These are phyloP conservation scores for Russula sp. DNA, from an alignment of 768 basidiomycete species.

Conservation along the genomic window DNA sequence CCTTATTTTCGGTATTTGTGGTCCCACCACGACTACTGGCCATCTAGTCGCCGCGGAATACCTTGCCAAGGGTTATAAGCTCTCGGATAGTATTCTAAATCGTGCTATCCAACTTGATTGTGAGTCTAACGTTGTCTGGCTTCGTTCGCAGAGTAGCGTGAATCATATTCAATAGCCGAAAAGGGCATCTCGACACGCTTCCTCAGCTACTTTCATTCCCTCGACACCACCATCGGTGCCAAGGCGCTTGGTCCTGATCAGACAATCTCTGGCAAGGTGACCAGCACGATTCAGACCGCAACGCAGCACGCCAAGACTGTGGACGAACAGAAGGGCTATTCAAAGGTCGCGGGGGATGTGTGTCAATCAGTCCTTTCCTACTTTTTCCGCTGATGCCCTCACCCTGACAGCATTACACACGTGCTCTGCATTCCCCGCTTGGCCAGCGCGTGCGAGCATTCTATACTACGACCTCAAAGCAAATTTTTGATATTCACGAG, in stretches of 20 bases:
- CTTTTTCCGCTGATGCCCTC: neutral
- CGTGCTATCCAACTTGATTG: conserved; percentile 78
- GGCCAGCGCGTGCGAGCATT: conserved; percentile 74
- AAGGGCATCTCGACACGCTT: conserved; percentile 88
- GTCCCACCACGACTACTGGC: neutral
- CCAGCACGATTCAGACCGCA: conserved; percentile 56
- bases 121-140: conserved; percentile 28
- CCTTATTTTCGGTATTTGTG: neutral
- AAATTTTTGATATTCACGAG: conserved; percentile 87
- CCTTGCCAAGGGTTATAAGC: conserved; percentile 80
- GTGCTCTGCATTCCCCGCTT: conserved; percentile 66
- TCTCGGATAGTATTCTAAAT: conserved; percentile 74
- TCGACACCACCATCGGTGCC: conserved; percentile 68
- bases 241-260: conserved; percentile 73
- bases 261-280: conserved; percentile 71
- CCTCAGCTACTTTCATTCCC: conserved; percentile 63
- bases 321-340: conserved; percentile 77
- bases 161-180: conserved; percentile 40
- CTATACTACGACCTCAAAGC: conserved; percentile 86
- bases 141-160: neutral
- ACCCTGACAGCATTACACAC: conserved; percentile 60
- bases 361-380: conserved; percentile 11
- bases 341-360: conserved; percentile 65
- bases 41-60: conserved; percentile 82
- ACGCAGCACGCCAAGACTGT: conserved; percentile 63